These are phyloP conservation scores for Ephemerocybe angulata DNA, from an alignment of 768 basidiomycete species.

Conservation along the genomic window DNA sequence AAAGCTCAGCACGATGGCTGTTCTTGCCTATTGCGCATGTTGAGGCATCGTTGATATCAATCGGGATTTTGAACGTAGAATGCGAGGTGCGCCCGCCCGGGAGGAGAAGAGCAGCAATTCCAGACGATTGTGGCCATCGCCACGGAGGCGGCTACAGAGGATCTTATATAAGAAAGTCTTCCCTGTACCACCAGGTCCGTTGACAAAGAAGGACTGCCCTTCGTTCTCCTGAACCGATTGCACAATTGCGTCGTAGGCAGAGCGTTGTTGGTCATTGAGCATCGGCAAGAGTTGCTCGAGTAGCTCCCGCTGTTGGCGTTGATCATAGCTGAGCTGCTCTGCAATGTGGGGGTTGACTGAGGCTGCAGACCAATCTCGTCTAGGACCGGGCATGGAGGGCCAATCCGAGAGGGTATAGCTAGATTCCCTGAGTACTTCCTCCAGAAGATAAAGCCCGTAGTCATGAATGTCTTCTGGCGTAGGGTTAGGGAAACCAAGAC, in stretches of 20 bases:
- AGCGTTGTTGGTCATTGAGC: constrained; percentile 26
- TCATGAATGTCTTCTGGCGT: constrained; percentile 28
- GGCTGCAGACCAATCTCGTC: constrained; percentile 21
- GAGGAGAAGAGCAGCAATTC: constrained; percentile 40
- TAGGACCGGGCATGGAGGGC: constrained; percentile 29
- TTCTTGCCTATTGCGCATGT: constrained; percentile 34
- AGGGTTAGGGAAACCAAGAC: constrained; percentile 4
- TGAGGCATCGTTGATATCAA: constrained; percentile 21
- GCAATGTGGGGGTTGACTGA: constrained; percentile 26
- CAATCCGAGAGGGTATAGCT: constrained; percentile 21
- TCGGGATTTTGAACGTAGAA: constrained; percentile 46
- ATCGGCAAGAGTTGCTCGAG: neutral
- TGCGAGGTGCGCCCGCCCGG: constrained; percentile 44
- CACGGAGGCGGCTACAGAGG: constrained; percentile 25
- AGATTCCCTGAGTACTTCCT: constrained; percentile 22
- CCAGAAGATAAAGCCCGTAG: constrained; percentile 36
- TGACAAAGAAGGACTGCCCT: neutral
- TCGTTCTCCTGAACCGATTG: neutral
- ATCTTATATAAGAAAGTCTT: constrained; percentile 44
- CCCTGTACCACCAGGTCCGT: constrained; percentile 37
- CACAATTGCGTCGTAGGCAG: constrained; percentile 24
- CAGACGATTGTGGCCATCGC: constrained; percentile 35
- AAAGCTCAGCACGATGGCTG: constrained; percentile 16
- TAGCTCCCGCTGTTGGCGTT: neutral
- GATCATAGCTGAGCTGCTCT: constrained; percentile 30